These are phyloP conservation scores for Pichia pseudocactophila DNA, from an alignment of 805 yeast species.

Conservation along the genomic window DNA sequence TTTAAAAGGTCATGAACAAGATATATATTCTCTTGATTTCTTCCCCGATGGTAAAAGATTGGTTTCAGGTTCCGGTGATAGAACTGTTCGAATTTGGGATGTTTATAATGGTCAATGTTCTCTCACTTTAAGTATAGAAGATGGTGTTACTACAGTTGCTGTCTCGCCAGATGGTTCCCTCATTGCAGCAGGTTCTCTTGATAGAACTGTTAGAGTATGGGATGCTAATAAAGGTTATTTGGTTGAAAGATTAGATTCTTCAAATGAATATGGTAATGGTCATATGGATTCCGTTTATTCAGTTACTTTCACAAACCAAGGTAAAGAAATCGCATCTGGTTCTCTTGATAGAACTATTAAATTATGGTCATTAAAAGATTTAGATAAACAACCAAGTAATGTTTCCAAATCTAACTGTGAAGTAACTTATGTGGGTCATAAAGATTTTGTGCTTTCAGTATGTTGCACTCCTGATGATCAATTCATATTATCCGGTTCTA, in stretches of 20 bases:
- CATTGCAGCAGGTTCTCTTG: slow-evolving; percentile 95
- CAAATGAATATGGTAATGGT: slow-evolving; percentile 81
- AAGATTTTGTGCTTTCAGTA: slow-evolving; percentile 89
- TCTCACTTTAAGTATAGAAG: slow-evolving; percentile 83
- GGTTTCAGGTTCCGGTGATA: slow-evolving; percentile 94
- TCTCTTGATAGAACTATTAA: slow-evolving; percentile 93
- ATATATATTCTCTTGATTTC: slow-evolving; percentile 89
- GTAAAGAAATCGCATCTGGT: slow-evolving; percentile 87
- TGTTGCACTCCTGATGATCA: slow-evolving; percentile 90
- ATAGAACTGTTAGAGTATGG: slow-evolving; percentile 94
- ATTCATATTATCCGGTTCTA: slow-evolving; percentile 87
- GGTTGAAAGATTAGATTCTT: slow-evolving; percentile 87
- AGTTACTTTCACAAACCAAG: slow-evolving; percentile 87
- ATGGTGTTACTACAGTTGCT: slow-evolving; percentile 97
- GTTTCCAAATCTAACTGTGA: slow-evolving; percentile 55
- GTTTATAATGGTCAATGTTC: slow-evolving; percentile 82
- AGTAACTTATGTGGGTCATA: slow-evolving; percentile 91
- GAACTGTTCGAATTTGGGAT: slow-evolving; percentile 96
- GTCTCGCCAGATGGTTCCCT: slow-evolving; percentile 90
- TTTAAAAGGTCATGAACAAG: slow-evolving; percentile 93
- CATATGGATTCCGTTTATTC: slow-evolving; percentile 95
- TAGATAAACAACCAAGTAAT: slow-evolving; percentile 36
- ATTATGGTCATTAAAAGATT: slow-evolving; percentile 80
- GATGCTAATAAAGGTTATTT: slow-evolving; percentile 86
- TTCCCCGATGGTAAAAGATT: slow-evolving; percentile 90